Conservation (phyloP, 1,284 basidiomycete genomes). For the Microbotryomycetes sp. region DNA sequence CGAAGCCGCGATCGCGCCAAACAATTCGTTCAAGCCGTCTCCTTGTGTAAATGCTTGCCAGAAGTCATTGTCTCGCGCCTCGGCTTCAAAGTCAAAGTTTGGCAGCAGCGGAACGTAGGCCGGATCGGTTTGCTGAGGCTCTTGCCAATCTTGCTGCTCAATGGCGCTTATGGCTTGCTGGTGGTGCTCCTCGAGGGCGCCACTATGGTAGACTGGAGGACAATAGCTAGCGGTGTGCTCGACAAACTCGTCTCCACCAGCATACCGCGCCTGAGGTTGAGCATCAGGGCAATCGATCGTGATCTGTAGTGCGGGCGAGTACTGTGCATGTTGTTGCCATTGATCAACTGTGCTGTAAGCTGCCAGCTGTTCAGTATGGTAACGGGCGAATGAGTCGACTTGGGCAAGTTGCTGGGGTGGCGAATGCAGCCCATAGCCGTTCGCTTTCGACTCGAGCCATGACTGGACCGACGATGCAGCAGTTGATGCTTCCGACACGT, state of each 20-base stretch:
- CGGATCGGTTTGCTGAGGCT: neutral
- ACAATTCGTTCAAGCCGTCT: neutral
- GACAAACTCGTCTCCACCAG: neutral
- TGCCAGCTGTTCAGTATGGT: neutral
- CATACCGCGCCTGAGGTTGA: neutral
- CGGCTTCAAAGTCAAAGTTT: neutral
- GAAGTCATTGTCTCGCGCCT: neutral
- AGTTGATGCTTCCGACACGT: neutral
- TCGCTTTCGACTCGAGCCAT: neutral
- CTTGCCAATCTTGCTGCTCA: neutral
- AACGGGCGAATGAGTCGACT: neutral
- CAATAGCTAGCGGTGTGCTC: neutral
- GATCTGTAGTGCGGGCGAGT: neutral
- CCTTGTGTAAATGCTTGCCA: neutral
- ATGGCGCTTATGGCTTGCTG: neutral
- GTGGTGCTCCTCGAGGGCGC: neutral
- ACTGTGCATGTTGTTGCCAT: neutral
- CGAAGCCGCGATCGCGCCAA: neutral
- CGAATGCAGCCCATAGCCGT: neutral
- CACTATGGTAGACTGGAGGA: neutral
- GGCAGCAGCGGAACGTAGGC: neutral
- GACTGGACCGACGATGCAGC: neutral
- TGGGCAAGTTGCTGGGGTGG: neutral
- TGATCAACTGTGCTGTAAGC: neutral
- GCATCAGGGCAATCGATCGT: neutral